These are phyloP conservation scores for Paspalum vaginatum DNA, from an alignment of 176 grass and related monocot species.

Conservation along the genomic window DNA sequence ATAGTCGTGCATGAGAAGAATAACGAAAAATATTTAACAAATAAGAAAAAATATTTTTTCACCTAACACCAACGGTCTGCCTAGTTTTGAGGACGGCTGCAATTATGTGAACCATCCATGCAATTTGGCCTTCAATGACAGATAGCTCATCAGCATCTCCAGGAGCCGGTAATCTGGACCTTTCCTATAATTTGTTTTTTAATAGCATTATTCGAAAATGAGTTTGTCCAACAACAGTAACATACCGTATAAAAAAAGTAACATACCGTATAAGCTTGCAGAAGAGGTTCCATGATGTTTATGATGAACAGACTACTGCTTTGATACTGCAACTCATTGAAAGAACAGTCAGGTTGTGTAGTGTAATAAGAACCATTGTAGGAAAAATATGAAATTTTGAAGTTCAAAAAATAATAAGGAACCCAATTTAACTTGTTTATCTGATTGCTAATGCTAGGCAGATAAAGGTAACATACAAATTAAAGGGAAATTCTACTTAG, in stretches of 20 bases:
- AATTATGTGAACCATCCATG: constrained; percentile 98
- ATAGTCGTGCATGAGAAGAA: constrained; percentile 19
- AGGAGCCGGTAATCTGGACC: constrained; percentile 73
- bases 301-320: constrained; percentile 90
- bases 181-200: constrained; percentile 65
- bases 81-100: constrained; percentile 93
- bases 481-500: not conserved
- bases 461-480: not conserved
- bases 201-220: constrained; percentile 8
- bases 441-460: not conserved
- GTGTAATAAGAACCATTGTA: constrained; percentile 30
- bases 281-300: constrained; percentile 99
- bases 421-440: constrained; percentile 13
- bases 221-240: constrained; percentile 21
- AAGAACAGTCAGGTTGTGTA: constrained; percentile 35
- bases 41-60: constrained; percentile 27
- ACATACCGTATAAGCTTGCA: constrained; percentile 98
- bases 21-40: constrained; percentile 30
- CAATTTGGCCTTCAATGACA: constrained; percentile 96
- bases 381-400: constrained; percentile 23
- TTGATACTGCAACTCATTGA: constrained; percentile 78
- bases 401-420: not conserved
- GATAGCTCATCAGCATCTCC: constrained; percentile 77
- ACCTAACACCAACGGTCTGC: constrained; percentile 81
- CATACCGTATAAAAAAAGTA: constrained; percentile 91